phyloP scores from a whole-genome alignment of 2,329 filamentous ascomycete genomes.

The Aulographum hederae region DNA sequence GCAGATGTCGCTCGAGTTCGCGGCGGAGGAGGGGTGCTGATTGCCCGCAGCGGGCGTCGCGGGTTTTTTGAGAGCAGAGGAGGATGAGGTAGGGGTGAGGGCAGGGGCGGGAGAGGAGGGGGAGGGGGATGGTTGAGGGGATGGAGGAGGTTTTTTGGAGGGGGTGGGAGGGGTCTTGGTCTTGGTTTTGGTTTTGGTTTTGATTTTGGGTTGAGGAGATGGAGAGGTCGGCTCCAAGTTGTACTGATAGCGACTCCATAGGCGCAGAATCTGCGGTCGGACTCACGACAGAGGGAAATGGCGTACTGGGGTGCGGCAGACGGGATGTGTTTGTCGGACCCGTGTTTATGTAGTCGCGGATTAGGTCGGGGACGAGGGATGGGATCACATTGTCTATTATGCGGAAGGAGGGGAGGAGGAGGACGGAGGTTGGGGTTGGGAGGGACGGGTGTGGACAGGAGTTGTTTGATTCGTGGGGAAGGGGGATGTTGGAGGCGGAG shows the following conservation, averaged over 20 bases:
- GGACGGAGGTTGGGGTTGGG: constrained; percentile 60
- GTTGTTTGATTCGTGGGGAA: constrained; percentile 47
- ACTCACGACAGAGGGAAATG: constrained; percentile 57
- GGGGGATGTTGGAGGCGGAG: constrained; percentile 79
- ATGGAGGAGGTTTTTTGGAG: constrained; percentile 12
- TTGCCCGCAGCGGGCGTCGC: constrained; percentile 87
- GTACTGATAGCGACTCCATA: too few relatives aligned
- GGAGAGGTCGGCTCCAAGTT: too few relatives aligned
- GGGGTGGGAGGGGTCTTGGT: constrained; percentile 10
- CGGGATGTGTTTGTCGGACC: constrained; percentile 58
- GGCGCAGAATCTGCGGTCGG: too few relatives aligned
- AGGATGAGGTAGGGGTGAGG: constrained; percentile 78
- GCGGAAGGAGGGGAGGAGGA: constrained; percentile 72
- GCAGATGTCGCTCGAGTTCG: constrained; percentile 78
- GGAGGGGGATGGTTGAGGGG: constrained; percentile 8
- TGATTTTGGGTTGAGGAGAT: background rate
- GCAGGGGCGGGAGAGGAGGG: constrained; percentile 43
- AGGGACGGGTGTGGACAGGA: too few relatives aligned
- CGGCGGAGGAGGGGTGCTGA: constrained; percentile 75
- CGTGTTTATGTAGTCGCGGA: constrained; percentile 49
- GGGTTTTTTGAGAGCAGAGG: constrained; percentile 85
- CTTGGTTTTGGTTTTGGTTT: too few relatives aligned
- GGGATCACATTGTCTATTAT: constrained; percentile 73
- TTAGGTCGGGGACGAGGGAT: constrained; percentile 49
- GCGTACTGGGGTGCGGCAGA: constrained; percentile 29